Percentiles rank a stretch among this genome's conserved stretches.
phyloP scores from a whole-genome alignment of 2,329 filamentous ascomycete species.

The Aureobasidium melanogenum region DNA sequence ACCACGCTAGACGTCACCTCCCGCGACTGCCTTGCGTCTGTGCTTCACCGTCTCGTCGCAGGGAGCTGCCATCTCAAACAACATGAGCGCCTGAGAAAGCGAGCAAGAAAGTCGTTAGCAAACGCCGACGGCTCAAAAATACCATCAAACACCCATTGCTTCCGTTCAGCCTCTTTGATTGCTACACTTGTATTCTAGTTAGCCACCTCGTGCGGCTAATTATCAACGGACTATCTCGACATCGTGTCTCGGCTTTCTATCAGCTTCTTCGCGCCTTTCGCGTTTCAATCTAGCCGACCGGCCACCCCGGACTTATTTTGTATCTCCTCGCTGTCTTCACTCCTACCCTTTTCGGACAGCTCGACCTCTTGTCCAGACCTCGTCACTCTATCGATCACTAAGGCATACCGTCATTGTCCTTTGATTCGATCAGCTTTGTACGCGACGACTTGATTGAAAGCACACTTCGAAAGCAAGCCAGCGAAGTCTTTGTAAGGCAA shows the following conservation, averaged over 20 bases:
- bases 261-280: conserved; percentile 1
- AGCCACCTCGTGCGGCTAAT: not conserved
- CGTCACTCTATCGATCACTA: not conserved
- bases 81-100: not conserved
- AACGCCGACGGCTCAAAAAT: conserved; percentile 4
- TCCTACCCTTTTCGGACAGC: not conserved
- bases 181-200: not conserved
- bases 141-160: not conserved
- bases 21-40: not conserved
- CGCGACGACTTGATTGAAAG: not conserved
- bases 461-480: not conserved
- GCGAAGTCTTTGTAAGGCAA: not conserved
- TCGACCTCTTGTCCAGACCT: not conserved
- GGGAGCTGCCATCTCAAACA: not conserved
- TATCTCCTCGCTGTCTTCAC: not conserved
- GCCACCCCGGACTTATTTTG: conserved; percentile 2
- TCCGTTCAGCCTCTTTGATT: conserved; percentile 8
- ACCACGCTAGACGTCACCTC: conserved; percentile 4
- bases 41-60: not conserved
- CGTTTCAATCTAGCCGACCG: conserved; percentile 1
- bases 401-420: not conserved
- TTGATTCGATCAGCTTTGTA: not conserved
- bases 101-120: not conserved
- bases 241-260: conserved; percentile 4
- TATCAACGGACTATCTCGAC: not conserved